Percentiles rank a stretch among this genome's conserved stretches.
These are phyloP conservation scores for Simmondsia chinensis DNA, from an alignment of 148 eudicot genomes.

Conservation along the genomic window DNA sequence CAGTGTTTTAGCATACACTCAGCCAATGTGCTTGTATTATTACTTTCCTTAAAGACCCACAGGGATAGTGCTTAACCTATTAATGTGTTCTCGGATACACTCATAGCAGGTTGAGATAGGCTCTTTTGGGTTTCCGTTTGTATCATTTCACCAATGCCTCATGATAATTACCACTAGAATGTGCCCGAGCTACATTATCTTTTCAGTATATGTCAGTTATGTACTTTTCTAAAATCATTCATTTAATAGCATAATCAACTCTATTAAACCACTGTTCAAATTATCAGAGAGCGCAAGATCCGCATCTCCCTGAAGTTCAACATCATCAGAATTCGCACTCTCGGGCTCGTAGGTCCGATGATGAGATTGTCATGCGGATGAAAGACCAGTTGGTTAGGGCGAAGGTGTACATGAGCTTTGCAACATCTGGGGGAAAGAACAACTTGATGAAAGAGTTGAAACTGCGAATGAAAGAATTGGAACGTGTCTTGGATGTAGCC, in stretches of 20 bases:
- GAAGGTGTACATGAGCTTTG: conserved; percentile 64
- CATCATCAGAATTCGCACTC: conserved; percentile 14
- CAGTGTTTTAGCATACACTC: too few relatives aligned
- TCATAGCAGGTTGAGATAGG: too few relatives aligned
- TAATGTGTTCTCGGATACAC: too few relatives aligned
- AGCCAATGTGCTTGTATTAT: too few relatives aligned
- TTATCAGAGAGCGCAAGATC: conserved; percentile 13
- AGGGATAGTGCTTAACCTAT: too few relatives aligned
- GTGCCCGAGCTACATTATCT: too few relatives aligned
- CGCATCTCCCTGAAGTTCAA: conserved; percentile 5
- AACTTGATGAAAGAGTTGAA: conserved; percentile 78
- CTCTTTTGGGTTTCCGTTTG: too few relatives aligned
- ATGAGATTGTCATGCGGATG: conserved; percentile 65
- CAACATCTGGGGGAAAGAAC: conserved; percentile 40
- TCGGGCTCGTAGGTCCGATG: conserved; percentile 20
- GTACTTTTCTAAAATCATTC: too few relatives aligned
- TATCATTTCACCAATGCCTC: too few relatives aligned
- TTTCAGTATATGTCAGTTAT: too few relatives aligned
- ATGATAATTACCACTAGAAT: too few relatives aligned
- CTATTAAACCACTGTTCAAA: conserved; percentile 12
- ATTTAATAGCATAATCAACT: conserved; percentile 26
- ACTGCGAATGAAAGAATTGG: conserved; percentile 66
- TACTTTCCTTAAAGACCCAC: too few relatives aligned
- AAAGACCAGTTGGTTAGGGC: conserved; percentile 92
- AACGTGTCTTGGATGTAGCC: conserved; percentile 50